Conservation (phyloP, 257 asterid species). For the Nicotiana benthamiana region DNA sequence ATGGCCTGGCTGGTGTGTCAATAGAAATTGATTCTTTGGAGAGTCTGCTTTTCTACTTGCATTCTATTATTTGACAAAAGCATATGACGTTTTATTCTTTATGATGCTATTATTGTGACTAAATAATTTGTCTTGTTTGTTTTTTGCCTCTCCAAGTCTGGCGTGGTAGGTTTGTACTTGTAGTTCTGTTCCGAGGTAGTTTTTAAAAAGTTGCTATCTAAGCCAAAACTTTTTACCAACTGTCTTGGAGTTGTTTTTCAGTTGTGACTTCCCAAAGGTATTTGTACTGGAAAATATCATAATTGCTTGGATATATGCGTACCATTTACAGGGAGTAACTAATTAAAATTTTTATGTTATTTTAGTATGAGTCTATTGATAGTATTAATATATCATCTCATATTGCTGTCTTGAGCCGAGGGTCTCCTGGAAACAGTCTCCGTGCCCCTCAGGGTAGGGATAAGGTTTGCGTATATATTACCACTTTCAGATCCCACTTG, state of each 20-base stretch:
- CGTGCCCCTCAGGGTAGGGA: too few species aligned
- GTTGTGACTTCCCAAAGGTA: not conserved
- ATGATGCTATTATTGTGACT: not conserved
- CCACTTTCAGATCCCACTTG: too few species aligned
- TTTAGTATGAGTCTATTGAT: too few species aligned
- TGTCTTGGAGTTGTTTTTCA: not conserved
- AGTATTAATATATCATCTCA: too few species aligned
- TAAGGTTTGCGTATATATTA: too few species aligned
- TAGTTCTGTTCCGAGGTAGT: not conserved
- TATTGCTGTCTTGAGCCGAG: too few species aligned
- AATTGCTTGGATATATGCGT: not conserved
- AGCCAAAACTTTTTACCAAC: not conserved
- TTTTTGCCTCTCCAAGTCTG: not conserved
- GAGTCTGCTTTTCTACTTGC: not conserved
- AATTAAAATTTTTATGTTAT: too few species aligned
- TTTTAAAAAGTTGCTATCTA: not conserved
- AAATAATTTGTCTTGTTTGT: not conserved
- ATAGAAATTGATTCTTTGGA: not conserved
- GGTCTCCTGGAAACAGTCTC: too few species aligned
- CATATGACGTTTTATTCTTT: not conserved
- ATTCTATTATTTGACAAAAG: not conserved
- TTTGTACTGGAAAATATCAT: not conserved
- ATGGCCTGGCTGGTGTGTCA: not conserved
- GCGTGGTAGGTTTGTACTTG: not conserved
- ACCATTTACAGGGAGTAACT: not conserved